phyloP scores from a whole-genome alignment of 139 green algal genomes.

The Gonium pectorale region DNA sequence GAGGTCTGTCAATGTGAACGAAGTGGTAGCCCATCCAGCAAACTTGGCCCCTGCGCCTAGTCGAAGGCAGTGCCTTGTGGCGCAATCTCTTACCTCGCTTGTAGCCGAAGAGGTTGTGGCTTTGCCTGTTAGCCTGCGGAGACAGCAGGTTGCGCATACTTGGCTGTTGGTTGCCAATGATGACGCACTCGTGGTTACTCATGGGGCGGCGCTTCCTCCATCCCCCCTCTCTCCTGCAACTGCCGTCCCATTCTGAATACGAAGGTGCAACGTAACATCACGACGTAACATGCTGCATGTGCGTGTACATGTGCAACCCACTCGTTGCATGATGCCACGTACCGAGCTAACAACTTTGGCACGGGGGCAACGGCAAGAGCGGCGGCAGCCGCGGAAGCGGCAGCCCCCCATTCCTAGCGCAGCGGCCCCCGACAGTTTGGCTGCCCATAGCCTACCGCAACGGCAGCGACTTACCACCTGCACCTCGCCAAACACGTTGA shows the following conservation, averaged over 20 bases:
- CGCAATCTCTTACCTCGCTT: background rate
- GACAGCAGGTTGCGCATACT: background rate
- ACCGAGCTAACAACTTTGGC: background rate
- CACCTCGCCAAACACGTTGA: background rate
- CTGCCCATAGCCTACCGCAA: background rate
- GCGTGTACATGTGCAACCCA: background rate
- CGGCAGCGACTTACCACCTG: slow-evolving; percentile 4
- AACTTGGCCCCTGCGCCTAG: background rate
- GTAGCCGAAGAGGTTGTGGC: slow-evolving; percentile 22
- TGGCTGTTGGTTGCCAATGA: background rate
- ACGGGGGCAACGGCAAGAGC: background rate
- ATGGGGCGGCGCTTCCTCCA: too few relatives aligned
- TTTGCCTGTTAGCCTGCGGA: slow-evolving; percentile 28
- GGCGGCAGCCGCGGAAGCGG: background rate
- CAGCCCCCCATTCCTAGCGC: background rate
- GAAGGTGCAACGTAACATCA: too few relatives aligned
- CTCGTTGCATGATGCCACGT: too few relatives aligned
- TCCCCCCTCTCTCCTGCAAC: too few relatives aligned
- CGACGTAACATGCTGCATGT: background rate
- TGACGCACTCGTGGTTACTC: too few relatives aligned
- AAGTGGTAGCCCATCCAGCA: background rate
- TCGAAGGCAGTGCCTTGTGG: background rate
- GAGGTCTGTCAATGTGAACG: background rate
- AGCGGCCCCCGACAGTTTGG: background rate
- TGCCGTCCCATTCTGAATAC: too few relatives aligned